Evolutionary conservation across 805 yeast genomes (phyloP), one percentile per base, ranked within the genome.

Genomic region (Metschnikowia reukaufii): DNA sequence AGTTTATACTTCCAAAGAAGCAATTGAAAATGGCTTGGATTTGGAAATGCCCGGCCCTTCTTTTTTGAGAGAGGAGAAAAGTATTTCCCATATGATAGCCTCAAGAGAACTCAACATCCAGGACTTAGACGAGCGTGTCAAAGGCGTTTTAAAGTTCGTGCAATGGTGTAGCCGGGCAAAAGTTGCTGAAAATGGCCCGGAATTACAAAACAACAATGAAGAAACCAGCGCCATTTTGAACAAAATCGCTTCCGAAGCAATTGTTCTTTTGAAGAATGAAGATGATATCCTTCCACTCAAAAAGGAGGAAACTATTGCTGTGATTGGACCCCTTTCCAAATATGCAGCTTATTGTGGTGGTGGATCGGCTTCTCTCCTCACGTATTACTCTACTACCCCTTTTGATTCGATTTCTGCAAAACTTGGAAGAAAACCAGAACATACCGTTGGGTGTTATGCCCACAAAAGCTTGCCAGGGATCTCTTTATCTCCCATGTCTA

Each of bases 261-360:
- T 78, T 42, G 86, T 82, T 6, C 62, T 82, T 47, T 70, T 82
- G 62, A 80, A 81, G 59, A 82, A 82, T 58, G 81, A 79, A 15
- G 53, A 62, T 35, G 51, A 57, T 21, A 48, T 76, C 3, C 63
- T 80, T 47, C 87, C 87, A 1, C 66, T 82, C 46, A 56, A 56
- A 33, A 73, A 68, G 51, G 47, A 55, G 16, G 71, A 70, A 39
- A 68, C 58, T 9, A 66, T 73, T 29, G 78, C 80, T 1, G 75
- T 82, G 16, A 77, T 82, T 56, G 88, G 87, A 3, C 84, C 85
- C 31, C 79, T 77, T 51, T 84, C 80, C 21, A 77, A 70, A 51
- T 61, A 58, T 38, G 67, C 80, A 6, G 72, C 74, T 33, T 76
- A 68, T 50, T 74, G 80, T 19, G 86, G 86, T 48, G 86, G 86